Percentiles rank a stretch among this genome's conserved stretches.
Conservation (phyloP, 1,284 basidiomycete species). For the Papiliotrema flavescens region DNA sequence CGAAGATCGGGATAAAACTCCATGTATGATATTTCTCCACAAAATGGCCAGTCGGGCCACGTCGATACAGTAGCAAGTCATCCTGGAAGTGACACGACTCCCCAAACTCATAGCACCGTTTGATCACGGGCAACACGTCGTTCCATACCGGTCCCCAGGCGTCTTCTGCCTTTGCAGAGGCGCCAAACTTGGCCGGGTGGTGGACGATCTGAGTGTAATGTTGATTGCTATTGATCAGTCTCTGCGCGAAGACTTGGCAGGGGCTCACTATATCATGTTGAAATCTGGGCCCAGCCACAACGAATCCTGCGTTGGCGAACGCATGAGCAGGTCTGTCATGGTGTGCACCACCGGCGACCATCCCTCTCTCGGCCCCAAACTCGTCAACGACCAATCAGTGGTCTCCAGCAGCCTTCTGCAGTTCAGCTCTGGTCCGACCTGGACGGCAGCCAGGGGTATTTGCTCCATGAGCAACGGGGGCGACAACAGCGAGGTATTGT, state of each 20-base stretch:
- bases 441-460: background rate
- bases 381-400: slow-evolving; percentile 33
- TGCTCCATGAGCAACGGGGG: slow-evolving; percentile 6
- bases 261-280: slow-evolving; percentile 32
- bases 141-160: slow-evolving; percentile 1
- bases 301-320: slow-evolving; percentile 22
- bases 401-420: slow-evolving; percentile 18
- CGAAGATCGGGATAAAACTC: slow-evolving; percentile 34
- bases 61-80: slow-evolving; percentile 25
- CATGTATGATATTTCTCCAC: slow-evolving; percentile 37
- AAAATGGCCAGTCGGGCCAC: slow-evolving; percentile 18
- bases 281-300: slow-evolving; percentile 37
- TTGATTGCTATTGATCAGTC: slow-evolving; percentile 24
- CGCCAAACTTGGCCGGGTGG: background rate
- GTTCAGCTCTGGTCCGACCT: background rate
- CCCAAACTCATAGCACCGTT: slow-evolving; percentile 8
- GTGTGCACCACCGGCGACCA: slow-evolving; percentile 32
- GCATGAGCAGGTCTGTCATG: slow-evolving; percentile 25
- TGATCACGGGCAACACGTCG: background rate
- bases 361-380: slow-evolving; percentile 22
- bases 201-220: slow-evolving; percentile 17
- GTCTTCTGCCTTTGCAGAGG: background rate
- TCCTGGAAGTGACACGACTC: slow-evolving; percentile 20
- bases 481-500: too few relatives aligned
- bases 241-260: background rate